phyloP scores from a whole-genome alignment of 2,329 filamentous ascomycete species.

The Ceratocystis eucalypticola region DNA sequence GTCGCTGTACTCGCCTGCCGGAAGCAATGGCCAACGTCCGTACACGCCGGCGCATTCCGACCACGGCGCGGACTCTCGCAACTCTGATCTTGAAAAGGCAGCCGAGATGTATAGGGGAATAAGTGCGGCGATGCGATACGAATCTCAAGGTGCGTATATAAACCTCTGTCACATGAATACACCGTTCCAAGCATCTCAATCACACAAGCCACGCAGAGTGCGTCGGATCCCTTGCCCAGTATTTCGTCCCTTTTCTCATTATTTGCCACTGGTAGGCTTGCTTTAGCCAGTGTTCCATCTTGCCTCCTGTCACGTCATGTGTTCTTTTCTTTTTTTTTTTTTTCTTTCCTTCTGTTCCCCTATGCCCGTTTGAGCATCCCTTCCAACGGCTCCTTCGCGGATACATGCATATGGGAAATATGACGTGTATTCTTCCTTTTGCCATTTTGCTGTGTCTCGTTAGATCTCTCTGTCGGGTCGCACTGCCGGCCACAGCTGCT shows the following conservation, averaged over 20 bases:
- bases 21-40: background rate
- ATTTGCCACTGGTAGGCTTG: background rate
- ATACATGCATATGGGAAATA: background rate
- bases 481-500: background rate
- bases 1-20: background rate
- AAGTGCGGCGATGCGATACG: slow-evolving; percentile 15
- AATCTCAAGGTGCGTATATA: slow-evolving; percentile 13
- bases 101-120: slow-evolving; percentile 15
- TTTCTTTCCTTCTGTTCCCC: background rate
- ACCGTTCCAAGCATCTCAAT: background rate
- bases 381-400: background rate
- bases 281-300: background rate
- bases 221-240: background rate
- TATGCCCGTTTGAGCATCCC: background rate
- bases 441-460: background rate
- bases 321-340: background rate
- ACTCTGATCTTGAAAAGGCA: background rate
- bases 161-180: slow-evolving; percentile 20
- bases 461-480: background rate
- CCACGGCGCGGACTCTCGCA: background rate
- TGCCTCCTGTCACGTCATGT: background rate
- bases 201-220: background rate
- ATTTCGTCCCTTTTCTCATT: background rate
- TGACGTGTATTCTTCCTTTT: background rate
- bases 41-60: background rate